Evolutionary conservation across 257 asterid genomes (phyloP).

Genomic region (Przewalskia tangutica): DNA sequence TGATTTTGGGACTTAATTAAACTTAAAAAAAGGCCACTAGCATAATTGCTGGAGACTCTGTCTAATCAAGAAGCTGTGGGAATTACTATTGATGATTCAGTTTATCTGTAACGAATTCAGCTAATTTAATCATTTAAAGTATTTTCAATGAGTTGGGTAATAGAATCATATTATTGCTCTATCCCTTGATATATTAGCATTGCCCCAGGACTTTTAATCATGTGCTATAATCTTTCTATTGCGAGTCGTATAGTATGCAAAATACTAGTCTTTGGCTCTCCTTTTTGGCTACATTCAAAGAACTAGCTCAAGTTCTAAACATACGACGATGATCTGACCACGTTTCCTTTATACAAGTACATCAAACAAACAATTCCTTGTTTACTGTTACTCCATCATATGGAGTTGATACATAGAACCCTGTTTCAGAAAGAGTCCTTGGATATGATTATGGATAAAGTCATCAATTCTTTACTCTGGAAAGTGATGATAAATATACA

Average conservation of each 20-base stretch:
- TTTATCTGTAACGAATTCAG: neutral
- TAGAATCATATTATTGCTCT: neutral
- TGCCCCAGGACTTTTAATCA: neutral
- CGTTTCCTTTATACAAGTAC: slow-evolving; percentile 64
- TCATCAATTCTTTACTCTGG: neutral
- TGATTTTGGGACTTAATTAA: neutral
- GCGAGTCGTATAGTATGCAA: neutral
- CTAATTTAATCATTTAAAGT: neutral
- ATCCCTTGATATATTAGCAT: neutral
- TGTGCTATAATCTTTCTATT: neutral
- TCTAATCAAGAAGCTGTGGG: neutral
- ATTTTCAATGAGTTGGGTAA: neutral
- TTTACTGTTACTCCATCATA: neutral
- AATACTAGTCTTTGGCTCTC: neutral
- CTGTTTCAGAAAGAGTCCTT: neutral
- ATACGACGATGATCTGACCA: neutral
- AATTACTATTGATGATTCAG: neutral
- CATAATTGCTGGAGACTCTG: neutral
- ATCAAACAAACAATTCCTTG: neutral
- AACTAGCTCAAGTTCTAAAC: neutral
- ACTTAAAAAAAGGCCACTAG: neutral
- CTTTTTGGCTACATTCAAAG: neutral
- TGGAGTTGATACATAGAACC: neutral
- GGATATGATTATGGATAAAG: neutral
- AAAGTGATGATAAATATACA: neutral